These are phyloP conservation scores for Cryptosporidium andersoni DNA, from an alignment of 169 alveolate species.

Conservation along the genomic window DNA sequence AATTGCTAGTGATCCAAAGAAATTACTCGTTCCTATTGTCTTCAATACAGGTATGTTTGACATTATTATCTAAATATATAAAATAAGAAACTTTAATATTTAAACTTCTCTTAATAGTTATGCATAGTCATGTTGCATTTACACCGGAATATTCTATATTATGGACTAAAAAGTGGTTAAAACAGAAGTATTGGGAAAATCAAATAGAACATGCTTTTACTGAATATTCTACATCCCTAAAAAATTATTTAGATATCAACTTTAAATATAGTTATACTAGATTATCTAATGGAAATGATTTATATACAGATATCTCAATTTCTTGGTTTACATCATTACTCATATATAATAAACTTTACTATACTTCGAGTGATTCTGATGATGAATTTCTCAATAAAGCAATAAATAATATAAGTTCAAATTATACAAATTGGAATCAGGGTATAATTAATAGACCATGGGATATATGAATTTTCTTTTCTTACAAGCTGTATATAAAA, in stretches of 20 bases:
- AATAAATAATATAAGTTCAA: neutral
- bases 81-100: neutral
- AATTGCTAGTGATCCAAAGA: neutral
- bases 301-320: neutral
- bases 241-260: neutral
- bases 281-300: slow-evolving; percentile 31
- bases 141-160: slow-evolving; percentile 4
- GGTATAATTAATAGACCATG: neutral
- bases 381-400: neutral
- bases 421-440: slow-evolving; percentile 26
- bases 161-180: slow-evolving; percentile 55
- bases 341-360: neutral
- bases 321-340: slow-evolving; percentile 34
- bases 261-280: neutral
- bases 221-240: neutral
- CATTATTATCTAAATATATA: neutral
- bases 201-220: slow-evolving; percentile 14
- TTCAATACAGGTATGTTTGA: slow-evolving; percentile 53
- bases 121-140: slow-evolving; percentile 35
- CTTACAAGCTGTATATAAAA: neutral
- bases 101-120: neutral
- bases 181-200: slow-evolving; percentile 56
- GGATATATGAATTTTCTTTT: slow-evolving; percentile 24
- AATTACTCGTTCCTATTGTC: neutral
- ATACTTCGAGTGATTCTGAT: neutral